Evolutionary conservation across 2,329 filamentous ascomycete species (phyloP).

Genomic region (Sordariomycetes sp.): DNA sequence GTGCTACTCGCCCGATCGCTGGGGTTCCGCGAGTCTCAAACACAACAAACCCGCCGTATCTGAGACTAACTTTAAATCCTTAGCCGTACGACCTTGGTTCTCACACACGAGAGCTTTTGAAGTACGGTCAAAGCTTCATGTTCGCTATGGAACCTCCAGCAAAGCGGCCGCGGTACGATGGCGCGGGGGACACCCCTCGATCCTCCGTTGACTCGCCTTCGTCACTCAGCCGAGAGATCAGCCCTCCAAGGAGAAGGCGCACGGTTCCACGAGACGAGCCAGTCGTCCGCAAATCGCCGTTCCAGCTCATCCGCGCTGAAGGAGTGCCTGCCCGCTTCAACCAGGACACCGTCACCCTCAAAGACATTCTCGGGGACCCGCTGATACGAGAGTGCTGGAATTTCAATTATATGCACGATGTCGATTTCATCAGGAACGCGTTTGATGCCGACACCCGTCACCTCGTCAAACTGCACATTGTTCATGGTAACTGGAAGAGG

Average conservation of each 20-base stretch:
- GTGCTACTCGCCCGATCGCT: not conserved
- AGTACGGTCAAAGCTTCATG: not conserved
- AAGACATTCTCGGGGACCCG: constrained; percentile 59
- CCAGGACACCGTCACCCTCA: constrained; percentile 49
- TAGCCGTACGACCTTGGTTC: not conserved
- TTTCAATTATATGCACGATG: constrained; percentile 54
- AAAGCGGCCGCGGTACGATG: constrained; percentile 17
- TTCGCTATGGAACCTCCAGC: constrained; percentile 14
- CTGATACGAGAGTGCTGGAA: constrained; percentile 60
- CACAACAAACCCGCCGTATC: not conserved
- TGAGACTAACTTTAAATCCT: not conserved
- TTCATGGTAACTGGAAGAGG: constrained; percentile 53
- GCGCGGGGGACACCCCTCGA: constrained; percentile 1
- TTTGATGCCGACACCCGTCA: constrained; percentile 37
- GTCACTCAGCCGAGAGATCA: constrained; percentile 26
- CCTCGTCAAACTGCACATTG: constrained; percentile 37
- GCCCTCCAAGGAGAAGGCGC: constrained; percentile 21
- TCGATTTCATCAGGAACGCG: constrained; percentile 39
- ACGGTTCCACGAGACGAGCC: constrained; percentile 13
- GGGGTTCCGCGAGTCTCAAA: not conserved
- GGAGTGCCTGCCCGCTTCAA: constrained; percentile 50
- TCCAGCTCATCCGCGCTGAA: constrained; percentile 56
- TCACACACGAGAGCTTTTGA: not conserved
- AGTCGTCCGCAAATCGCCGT: constrained; percentile 41
- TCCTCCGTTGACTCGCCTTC: constrained; percentile 6